Conservation (phyloP, 495 filamentous ascomycete species). For the Mycothermus thermophilus region DNA sequence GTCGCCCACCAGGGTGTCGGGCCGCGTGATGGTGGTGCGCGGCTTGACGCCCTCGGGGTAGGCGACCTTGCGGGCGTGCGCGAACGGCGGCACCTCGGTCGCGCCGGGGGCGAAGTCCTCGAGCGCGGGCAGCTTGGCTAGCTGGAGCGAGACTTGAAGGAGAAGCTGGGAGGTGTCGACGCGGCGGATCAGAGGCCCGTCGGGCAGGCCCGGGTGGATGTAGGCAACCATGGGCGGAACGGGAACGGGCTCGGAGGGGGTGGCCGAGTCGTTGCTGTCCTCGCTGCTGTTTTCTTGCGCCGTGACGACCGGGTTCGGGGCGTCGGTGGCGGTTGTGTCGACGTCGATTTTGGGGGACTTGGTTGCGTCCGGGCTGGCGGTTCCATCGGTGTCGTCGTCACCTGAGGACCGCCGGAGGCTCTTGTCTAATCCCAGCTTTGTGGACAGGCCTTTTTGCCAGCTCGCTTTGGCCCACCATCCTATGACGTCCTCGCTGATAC, state of each 20-base stretch:
- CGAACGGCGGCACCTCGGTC: slow-evolving; percentile 50
- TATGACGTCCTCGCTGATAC: slow-evolving; percentile 78
- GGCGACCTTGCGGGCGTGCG: slow-evolving; percentile 65
- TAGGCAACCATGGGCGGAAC: slow-evolving; percentile 68
- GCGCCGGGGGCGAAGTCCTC: slow-evolving; percentile 45
- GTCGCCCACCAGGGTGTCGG: slow-evolving; percentile 64
- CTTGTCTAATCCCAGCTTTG: slow-evolving; percentile 59
- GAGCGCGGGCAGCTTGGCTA: slow-evolving; percentile 60
- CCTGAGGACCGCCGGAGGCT: slow-evolving; percentile 36
- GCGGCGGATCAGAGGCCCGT: slow-evolving; percentile 55
- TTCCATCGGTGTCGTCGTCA: slow-evolving; percentile 10
- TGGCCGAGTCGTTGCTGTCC: slow-evolving; percentile 21
- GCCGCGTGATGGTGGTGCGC: slow-evolving; percentile 58
- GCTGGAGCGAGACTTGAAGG: slow-evolving; percentile 63
- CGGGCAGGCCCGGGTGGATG: slow-evolving; percentile 40
- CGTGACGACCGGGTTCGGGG: slow-evolving; percentile 4
- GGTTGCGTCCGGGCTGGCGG: slow-evolving; percentile 1
- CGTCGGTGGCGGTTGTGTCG: slow-evolving; percentile 17
- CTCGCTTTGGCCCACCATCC: slow-evolving; percentile 90
- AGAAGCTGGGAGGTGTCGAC: slow-evolving; percentile 78
- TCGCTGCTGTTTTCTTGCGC: neutral
- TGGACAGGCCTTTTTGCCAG: slow-evolving; percentile 70
- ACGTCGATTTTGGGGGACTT: slow-evolving; percentile 5
- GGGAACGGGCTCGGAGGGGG: slow-evolving; percentile 25
- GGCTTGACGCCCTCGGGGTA: slow-evolving; percentile 63